Evolutionary conservation across 805 yeast species (phyloP).

Genomic region (Ogataea corticis): DNA sequence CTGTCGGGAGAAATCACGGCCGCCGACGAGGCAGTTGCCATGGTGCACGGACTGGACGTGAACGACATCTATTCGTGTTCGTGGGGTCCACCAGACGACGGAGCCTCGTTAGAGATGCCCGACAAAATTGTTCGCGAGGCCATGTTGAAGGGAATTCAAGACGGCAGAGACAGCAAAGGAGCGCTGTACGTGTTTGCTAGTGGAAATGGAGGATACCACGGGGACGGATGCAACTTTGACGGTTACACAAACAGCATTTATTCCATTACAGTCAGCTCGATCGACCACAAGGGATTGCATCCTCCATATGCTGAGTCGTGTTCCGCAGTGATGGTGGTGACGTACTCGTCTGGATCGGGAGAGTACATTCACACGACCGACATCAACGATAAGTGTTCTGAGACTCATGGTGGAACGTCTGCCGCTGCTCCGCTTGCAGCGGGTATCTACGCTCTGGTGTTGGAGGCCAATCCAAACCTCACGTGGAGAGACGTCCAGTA

Average conservation of each 20-base stretch:
- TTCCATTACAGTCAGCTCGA: slow-evolving; percentile 92
- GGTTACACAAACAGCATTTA: slow-evolving; percentile 96
- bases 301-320: slow-evolving; percentile 92
- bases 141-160: slow-evolving; percentile 75
- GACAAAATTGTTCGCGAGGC: slow-evolving; percentile 77
- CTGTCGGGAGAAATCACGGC: slow-evolving; percentile 76
- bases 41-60: slow-evolving; percentile 74
- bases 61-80: slow-evolving; percentile 96
- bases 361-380: slow-evolving; percentile 91
- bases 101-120: slow-evolving; percentile 83
- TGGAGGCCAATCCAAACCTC: slow-evolving; percentile 80
- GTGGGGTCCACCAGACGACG: slow-evolving; percentile 98
- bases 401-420: slow-evolving; percentile 90
- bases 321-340: slow-evolving; percentile 90
- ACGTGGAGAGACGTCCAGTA: slow-evolving; percentile 97
- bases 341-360: slow-evolving; percentile 89
- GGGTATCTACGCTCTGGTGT: slow-evolving; percentile 83
- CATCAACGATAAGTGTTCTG: slow-evolving; percentile 65
- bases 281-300: slow-evolving; percentile 82
- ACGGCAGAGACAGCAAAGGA: slow-evolving; percentile 82
- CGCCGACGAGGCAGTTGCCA: slow-evolving; percentile 89
- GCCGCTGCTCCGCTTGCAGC: slow-evolving; percentile 99
- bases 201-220: slow-evolving; percentile 85
- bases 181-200: slow-evolving; percentile 92
- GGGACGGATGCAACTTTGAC: slow-evolving; percentile 93